Evolutionary conservation across 257 asterid genomes (phyloP), one percentile per base, ranked within the genome.

Genomic region (Misopates orontium): DNA sequence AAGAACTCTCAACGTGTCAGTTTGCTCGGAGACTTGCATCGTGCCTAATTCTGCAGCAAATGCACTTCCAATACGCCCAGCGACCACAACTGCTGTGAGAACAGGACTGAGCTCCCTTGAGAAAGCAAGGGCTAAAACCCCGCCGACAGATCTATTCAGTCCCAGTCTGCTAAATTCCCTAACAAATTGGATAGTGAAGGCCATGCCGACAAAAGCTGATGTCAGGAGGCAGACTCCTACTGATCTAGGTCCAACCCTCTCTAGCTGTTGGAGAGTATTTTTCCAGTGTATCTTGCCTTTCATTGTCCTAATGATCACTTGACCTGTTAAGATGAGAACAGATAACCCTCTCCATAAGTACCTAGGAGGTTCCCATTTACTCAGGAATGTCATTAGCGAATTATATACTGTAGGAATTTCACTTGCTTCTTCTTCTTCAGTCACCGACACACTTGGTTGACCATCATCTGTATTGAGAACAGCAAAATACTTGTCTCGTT

Each of bases 21-120:
- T 94, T 78, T 90, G 99, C 73, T 94, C 99, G 1, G 99, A 94
- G 22, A 94, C 99, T 78, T 94, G 97, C 99, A 94, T 94, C 10
- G 99, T 94, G 51, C 96, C 99, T 57, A 94, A 62, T 71, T 94
- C 99, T 4, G 99, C 99, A 50, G 99, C 97, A 70, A 79, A 94
- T 59, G 99, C 96, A 62, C 97, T 88, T 21, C 99, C 99, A 1
- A 94, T 86, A 9, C 97, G 92, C 13, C 97, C 99, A 0, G 99
- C 99, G 18, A 90, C 95, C 32, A 94, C 95, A 44, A 94, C 72
- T 18, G 99, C 77, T 45, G 99, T 94, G 78, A 94, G 85, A 8
- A 94, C 99, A 0, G 97, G 99, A 60, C 99, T 94, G 32, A 94
- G 80, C 72, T 94, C 99, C 64, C 97, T 70, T 49, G 97, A 77